These are phyloP conservation scores for Hypoxylon rickii DNA, from an alignment of 495 filamentous ascomycete genomes.

Conservation along the genomic window DNA sequence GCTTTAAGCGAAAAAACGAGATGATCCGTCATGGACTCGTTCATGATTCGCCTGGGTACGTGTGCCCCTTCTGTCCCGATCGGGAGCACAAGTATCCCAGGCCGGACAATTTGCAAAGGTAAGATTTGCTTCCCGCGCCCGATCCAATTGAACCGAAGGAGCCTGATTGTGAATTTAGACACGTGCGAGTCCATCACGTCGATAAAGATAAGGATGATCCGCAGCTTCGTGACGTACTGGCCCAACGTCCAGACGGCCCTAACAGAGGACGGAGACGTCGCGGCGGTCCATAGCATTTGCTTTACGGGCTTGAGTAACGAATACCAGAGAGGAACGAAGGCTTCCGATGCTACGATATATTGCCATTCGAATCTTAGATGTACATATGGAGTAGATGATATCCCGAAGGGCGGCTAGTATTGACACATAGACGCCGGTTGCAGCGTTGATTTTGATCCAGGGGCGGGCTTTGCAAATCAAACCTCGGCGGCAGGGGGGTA, in stretches of 20 bases:
- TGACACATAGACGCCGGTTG: constrained; percentile 22
- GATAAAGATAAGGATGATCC: constrained; percentile 89
- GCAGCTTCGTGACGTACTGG: constrained; percentile 73
- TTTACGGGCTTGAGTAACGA: background rate
- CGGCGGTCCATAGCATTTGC: constrained; percentile 33
- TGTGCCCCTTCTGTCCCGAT: constrained; percentile 96
- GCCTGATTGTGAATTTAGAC: constrained; percentile 56
- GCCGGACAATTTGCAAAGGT: constrained; percentile 98
- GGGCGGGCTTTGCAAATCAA: constrained; percentile 20
- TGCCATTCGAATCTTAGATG: constrained; percentile 35
- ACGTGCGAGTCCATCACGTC: constrained; percentile 85
- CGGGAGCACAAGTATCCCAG: constrained; percentile 95
- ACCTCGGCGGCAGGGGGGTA: constrained; percentile 25
- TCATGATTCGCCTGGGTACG: constrained; percentile 92
- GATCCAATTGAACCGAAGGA: background rate
- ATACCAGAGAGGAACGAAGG: constrained; percentile 28
- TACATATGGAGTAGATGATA: constrained; percentile 38
- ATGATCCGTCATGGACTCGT: constrained; percentile 98
- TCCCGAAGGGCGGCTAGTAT: constrained; percentile 28
- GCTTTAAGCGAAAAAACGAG: constrained; percentile 98
- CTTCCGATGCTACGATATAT: constrained; percentile 33
- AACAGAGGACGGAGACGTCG: constrained; percentile 80
- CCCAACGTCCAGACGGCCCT: constrained; percentile 83
- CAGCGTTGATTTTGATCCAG: constrained; percentile 20
- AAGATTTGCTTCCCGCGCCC: constrained; percentile 31